Evolutionary conservation across 306 rosid genomes (phyloP), one percentile per base, ranked within the genome.

Genomic region (Abrus precatorius): DNA sequence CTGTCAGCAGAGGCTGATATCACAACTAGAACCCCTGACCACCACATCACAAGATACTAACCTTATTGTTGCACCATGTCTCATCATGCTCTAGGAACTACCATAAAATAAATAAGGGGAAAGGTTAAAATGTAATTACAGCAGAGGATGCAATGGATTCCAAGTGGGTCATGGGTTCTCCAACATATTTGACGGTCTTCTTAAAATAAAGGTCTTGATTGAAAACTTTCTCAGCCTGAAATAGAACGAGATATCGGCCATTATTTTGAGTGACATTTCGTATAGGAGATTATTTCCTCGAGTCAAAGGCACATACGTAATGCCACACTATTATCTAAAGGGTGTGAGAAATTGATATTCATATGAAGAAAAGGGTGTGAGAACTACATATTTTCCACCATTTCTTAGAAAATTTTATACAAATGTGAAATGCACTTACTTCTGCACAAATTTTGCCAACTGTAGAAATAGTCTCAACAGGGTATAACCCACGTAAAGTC

Each of bases 61-160:
- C 48, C 69, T 57, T 66, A 50, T 29, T 32, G 11, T 29, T 57
- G 64, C 44, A 34, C 61, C 20, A 63, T 32, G 30, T 59, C 71
- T 65, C 76, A 47, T 63, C 61, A 65, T 43, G 63, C 74, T 75
- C 71, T 59, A 59, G 54, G 63, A 86, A 60, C 32, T 14, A 43
- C 47, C 40, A n/a, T 66, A 52, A 59, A 74, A 38, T 43, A 32
- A 69, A 61, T 32, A 61, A 48, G 67, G 63, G 70, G 44, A 64
- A 66, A 11, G 30, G 30, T 47, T 63, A 48, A 78, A 44, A 67
- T 44, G 80, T 69, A 62, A 76, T 71, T 87, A 94, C 98, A 87
- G 98, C 99, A 14, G 99, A 93, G 64, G 99, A 96, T 57, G 99
- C 97, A 84, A 96, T 96, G 75, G 99, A 93, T 87, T 96, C 99